A percentile compares a stretch with the other conserved stretches of the same genome.
These are phyloP conservation scores for Russula virescens DNA, from an alignment of 768 basidiomycete species.

Conservation along the genomic window DNA sequence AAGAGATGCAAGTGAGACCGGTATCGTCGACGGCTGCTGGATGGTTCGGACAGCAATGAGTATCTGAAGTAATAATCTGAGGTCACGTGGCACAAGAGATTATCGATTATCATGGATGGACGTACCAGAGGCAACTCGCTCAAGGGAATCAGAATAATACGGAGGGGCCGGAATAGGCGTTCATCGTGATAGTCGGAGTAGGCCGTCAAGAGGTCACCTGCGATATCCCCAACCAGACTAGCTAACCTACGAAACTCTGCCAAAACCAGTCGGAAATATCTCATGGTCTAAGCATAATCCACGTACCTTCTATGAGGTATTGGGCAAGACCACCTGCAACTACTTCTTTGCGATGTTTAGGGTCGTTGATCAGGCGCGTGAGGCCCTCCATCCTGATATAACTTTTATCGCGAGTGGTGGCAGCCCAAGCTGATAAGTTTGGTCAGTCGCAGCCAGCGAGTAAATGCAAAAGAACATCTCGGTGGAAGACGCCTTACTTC, in stretches of 20 bases:
- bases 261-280: neutral
- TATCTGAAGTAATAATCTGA: slow-evolving; percentile 1
- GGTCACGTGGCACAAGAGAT: neutral
- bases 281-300: neutral
- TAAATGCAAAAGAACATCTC: neutral
- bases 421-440: slow-evolving; percentile 54
- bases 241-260: slow-evolving; percentile 15
- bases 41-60: slow-evolving; percentile 23
- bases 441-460: neutral
- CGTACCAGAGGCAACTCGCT: slow-evolving; percentile 21
- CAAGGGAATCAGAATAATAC: slow-evolving; percentile 4
- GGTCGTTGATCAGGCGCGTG: slow-evolving; percentile 47
- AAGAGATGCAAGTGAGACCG: slow-evolving; percentile 28
- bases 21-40: slow-evolving; percentile 23
- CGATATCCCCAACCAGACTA: slow-evolving; percentile 15
- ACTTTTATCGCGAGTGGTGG: slow-evolving; percentile 57
- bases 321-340: slow-evolving; percentile 58
- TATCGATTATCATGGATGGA: too few relatives aligned
- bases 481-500: slow-evolving; percentile 3
- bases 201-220: slow-evolving; percentile 13
- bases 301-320: slow-evolving; percentile 43
- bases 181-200: neutral
- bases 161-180: neutral
- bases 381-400: slow-evolving; percentile 62
- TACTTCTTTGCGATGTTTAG: slow-evolving; percentile 63